Percentiles rank a stretch among this genome's conserved stretches.
These are phyloP conservation scores for Pseudogymnoascus sp. DNA, from an alignment of 2,329 filamentous ascomycete species.

Conservation along the genomic window DNA sequence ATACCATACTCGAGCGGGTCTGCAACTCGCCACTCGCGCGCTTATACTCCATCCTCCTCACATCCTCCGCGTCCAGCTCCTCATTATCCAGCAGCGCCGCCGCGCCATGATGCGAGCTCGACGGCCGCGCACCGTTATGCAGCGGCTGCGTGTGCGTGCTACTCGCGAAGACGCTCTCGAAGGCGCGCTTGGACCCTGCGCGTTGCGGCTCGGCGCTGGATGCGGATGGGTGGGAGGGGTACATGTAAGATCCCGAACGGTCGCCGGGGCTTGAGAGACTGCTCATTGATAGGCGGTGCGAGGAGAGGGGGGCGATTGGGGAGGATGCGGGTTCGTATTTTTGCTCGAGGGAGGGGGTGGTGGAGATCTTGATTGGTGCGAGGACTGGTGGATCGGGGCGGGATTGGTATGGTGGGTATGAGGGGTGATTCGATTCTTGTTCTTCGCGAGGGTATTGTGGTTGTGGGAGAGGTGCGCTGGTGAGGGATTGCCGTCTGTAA, in stretches of 20 bases:
- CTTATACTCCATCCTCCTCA: slow-evolving; percentile 21
- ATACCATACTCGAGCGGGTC: too few relatives aligned
- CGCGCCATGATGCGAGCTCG: slow-evolving; percentile 20
- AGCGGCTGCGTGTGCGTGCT: slow-evolving; percentile 29
- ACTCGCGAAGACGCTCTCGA: slow-evolving; percentile 20
- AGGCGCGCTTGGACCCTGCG: slow-evolving; percentile 22
- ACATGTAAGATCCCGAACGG: background rate
- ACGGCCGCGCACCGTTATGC: slow-evolving; percentile 37
- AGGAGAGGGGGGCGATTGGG: slow-evolving; percentile 20
- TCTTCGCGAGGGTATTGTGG: background rate
- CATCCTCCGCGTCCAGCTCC: slow-evolving; percentile 6
- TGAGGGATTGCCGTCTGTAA: slow-evolving; percentile 14
- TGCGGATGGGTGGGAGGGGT: slow-evolving; percentile 12
- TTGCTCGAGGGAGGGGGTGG: slow-evolving; percentile 9
- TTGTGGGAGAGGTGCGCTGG: background rate
- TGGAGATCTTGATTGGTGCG: slow-evolving; percentile 14
- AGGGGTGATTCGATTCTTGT: background rate
- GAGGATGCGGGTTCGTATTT: slow-evolving; percentile 18
- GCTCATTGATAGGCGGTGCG: slow-evolving; percentile 10
- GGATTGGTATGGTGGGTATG: background rate
- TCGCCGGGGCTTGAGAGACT: background rate
- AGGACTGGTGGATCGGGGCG: background rate
- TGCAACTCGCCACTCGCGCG: slow-evolving; percentile 29
- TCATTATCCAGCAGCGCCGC: slow-evolving; percentile 16
- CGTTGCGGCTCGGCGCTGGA: slow-evolving; percentile 17